Evolutionary conservation across 2,329 filamentous ascomycete genomes (phyloP).

Genomic region (Juglanconis sp.): DNA sequence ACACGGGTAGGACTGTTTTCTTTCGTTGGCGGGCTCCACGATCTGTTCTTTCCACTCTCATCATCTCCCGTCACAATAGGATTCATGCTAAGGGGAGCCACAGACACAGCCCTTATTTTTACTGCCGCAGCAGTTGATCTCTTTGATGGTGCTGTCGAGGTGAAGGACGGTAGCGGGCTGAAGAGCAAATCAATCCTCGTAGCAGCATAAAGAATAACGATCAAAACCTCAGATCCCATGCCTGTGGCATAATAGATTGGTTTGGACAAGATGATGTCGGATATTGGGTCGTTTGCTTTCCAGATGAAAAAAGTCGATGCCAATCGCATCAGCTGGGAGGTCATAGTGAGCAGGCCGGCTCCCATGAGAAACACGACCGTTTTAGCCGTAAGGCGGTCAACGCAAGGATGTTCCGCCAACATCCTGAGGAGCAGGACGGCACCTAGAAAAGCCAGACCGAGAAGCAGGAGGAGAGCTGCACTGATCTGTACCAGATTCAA

Average conservation of each 20-base stretch:
- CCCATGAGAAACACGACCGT: background rate
- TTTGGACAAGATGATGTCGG: background rate
- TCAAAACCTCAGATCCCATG: background rate
- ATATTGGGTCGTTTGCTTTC: background rate
- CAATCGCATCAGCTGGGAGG: background rate
- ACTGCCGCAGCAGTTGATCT: background rate
- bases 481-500: background rate
- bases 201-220: conserved; percentile 1
- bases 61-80: background rate
- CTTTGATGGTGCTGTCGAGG: background rate
- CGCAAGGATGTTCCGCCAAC: background rate
- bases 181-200: conserved; percentile 7
- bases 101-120: background rate
- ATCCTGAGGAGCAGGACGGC: background rate
- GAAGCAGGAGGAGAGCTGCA: background rate
- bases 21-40: background rate
- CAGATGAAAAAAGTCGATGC: conserved; percentile 7
- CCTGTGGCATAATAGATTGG: conserved; percentile 5
- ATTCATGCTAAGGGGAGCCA: background rate
- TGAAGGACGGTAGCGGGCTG: background rate
- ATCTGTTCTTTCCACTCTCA: background rate
- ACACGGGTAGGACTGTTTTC: background rate
- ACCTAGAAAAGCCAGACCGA: background rate
- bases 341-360: conserved; percentile 3
- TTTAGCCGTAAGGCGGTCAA: background rate